Evolutionary conservation across 345 rosid species (phyloP), one percentile per base, ranked within the genome.

Genomic region (Luvunga scandens): DNA sequence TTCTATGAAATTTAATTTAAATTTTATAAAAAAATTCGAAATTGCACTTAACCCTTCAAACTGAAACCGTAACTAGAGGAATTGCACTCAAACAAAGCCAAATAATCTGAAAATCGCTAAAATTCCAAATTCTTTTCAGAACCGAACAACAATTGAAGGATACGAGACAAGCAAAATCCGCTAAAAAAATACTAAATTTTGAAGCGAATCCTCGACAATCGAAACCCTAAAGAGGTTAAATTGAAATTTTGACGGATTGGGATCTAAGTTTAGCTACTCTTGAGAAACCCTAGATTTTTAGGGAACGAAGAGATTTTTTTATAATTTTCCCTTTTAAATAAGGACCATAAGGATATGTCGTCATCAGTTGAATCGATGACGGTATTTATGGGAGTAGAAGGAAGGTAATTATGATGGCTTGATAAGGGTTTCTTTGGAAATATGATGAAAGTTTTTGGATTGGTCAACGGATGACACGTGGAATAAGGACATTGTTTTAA

Each of bases 261-360:
- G 71, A 59, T 63, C 62, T 33, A 62, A 18, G 70, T 48, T 28
- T 61, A 68, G 30, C 61, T 38, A 27, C n/a, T 16, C 27, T 28
- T 62, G 6, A 72, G n/a, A 80, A 80, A 67, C 77, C 83, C 74
- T 67, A 75, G 77, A 69, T 63, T 69, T 62, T 36, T 9, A 61
- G 64, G 67, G 59, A 61, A 30, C 36, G 66, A 39, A 25, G 25
- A n/a, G 28, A 77, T 9, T 4, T 50, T 28, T 53, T 48, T 2
- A 28, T 42, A 42, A 22, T 62, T 27, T 13, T 30, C 18, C 16
- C 30, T 61, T 61, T 8, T n/a, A 59, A 8, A 24, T 2, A 28
- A 14, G 30, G 69, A 39, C 57, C 38, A 24, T 57, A 38, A 12
- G 55, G 18, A 34, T 62, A 31, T 33, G 79, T 24, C 73, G 60